Conservation (phyloP, 257 asterid genomes). For the Apocynum venetum region DNA sequence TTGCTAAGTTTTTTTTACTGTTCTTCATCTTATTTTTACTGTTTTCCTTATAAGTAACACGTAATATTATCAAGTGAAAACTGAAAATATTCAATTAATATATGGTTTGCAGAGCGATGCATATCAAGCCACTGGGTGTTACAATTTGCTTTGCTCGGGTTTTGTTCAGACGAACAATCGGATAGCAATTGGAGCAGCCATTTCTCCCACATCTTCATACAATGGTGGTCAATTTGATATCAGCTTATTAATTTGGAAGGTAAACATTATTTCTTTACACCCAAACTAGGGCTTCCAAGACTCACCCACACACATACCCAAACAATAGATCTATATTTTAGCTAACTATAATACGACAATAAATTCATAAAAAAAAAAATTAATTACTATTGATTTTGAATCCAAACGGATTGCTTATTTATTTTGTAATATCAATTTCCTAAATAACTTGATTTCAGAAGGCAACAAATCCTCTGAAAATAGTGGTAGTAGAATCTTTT, state of each 20-base stretch:
- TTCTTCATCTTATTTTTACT: neutral
- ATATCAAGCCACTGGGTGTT: slow-evolving; percentile 88
- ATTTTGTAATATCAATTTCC: too few relatives aligned
- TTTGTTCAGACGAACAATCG: slow-evolving; percentile 78
- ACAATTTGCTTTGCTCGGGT: slow-evolving; percentile 88
- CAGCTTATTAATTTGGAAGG: slow-evolving; percentile 88
- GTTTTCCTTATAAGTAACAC: neutral
- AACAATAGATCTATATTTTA: too few relatives aligned
- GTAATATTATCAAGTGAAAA: neutral
- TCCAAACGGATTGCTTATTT: too few relatives aligned
- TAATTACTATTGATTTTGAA: too few relatives aligned
- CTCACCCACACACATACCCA: too few relatives aligned
- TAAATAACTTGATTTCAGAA: too few relatives aligned
- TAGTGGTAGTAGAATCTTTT: too few relatives aligned
- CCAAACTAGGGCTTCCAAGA: too few relatives aligned
- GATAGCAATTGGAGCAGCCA: slow-evolving; percentile 90
- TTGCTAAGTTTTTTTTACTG: neutral
- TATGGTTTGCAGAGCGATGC: slow-evolving; percentile 68
- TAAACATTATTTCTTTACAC: slow-evolving; percentile 18
- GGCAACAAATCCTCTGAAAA: too few relatives aligned
- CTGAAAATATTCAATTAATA: neutral
- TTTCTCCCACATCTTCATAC: slow-evolving; percentile 78
- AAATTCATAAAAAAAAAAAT: too few relatives aligned
- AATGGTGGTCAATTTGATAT: slow-evolving; percentile 84
- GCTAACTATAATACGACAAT: too few relatives aligned